A percentile compares a stretch with the other conserved stretches of the same genome.
Conservation (phyloP, 208 protist species). For the Tritrichomonas foetus region DNA sequence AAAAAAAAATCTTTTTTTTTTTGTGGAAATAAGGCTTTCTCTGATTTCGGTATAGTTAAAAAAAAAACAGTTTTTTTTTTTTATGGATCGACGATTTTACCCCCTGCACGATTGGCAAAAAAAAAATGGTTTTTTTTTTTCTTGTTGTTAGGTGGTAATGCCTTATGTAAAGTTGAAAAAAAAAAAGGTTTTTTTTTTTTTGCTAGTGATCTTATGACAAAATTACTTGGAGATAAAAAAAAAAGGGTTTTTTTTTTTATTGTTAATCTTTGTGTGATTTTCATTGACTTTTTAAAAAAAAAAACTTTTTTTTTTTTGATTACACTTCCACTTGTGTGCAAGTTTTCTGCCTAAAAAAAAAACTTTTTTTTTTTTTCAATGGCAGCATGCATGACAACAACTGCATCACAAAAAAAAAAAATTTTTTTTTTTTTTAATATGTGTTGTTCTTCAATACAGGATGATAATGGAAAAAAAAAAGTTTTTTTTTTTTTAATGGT, state of each 20-base stretch:
- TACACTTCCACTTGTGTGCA: neutral
- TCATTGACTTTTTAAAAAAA: neutral
- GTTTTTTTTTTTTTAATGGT: neutral
- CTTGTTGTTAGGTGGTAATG: slow-evolving; percentile 11
- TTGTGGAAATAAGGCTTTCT: neutral
- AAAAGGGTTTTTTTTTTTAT: neutral
- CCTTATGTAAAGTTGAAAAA: neutral
- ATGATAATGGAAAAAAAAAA: neutral
- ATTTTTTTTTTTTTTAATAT: neutral
- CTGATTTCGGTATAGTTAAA: slow-evolving; percentile 17
- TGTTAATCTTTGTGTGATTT: neutral
- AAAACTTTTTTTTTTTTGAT: neutral
- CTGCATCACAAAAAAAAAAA: neutral
- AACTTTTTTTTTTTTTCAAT: neutral
- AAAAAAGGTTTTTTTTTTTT: neutral
- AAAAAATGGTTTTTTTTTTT: neutral
- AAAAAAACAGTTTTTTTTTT: neutral
- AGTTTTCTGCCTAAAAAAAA: neutral
- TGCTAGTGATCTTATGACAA: neutral
- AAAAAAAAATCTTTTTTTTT: neutral
- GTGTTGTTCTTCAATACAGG: neutral
- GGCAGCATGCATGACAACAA: slow-evolving; percentile 25
- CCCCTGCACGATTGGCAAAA: neutral
- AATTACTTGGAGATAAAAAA: neutral
- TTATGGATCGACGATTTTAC: neutral